A percentile compares a stretch with the other conserved stretches of the same genome.
Conservation (phyloP, 2,329 filamentous ascomycete species). For the Septoria petroselini region DNA sequence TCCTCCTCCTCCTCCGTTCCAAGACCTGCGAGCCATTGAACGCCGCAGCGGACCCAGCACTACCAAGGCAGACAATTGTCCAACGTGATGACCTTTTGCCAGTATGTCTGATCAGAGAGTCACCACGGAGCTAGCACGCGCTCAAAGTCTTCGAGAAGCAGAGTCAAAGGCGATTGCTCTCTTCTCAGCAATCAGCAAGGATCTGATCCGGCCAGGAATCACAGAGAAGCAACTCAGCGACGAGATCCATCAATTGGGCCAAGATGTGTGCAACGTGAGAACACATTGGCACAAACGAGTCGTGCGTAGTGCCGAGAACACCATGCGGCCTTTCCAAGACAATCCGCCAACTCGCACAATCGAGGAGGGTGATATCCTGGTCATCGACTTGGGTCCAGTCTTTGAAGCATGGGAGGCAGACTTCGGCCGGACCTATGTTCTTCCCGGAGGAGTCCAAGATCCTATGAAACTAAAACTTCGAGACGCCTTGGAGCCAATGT, state of each 20-base stretch:
- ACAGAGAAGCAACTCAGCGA: slow-evolving; percentile 50
- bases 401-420: slow-evolving; percentile 55
- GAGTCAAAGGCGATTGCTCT: slow-evolving; percentile 48
- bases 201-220: slow-evolving; percentile 49
- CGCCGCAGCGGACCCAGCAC: background rate
- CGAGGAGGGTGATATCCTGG: slow-evolving; percentile 50
- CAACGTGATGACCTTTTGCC: background rate
- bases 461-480: slow-evolving; percentile 46
- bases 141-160: slow-evolving; percentile 42
- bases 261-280: slow-evolving; percentile 44
- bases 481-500: slow-evolving; percentile 49
- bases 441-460: slow-evolving; percentile 43
- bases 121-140: slow-evolving; percentile 11
- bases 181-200: slow-evolving; percentile 49
- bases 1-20: background rate
- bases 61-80: background rate
- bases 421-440: slow-evolving; percentile 53
- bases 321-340: slow-evolving; percentile 48
- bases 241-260: slow-evolving; percentile 48
- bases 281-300: slow-evolving; percentile 56
- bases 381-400: slow-evolving; percentile 53
- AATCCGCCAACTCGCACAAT: slow-evolving; percentile 52
- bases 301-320: slow-evolving; percentile 52
- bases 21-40: background rate
- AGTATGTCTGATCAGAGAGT: slow-evolving; percentile 12